Evolutionary conservation across 1,284 basidiomycete genomes (phyloP).

Genomic region (Irpex sp.): DNA sequence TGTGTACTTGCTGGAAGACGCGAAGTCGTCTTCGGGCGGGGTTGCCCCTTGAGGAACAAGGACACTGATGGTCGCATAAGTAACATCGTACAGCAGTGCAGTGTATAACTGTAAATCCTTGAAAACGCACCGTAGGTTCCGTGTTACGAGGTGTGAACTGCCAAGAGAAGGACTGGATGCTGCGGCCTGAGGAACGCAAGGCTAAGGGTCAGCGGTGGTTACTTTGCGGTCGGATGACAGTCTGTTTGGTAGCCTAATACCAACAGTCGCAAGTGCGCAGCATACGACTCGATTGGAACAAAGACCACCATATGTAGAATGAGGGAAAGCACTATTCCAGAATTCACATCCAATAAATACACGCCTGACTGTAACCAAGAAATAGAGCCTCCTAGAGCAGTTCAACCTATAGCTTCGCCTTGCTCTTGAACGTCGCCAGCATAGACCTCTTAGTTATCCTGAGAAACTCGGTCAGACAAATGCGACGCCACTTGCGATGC

Average conservation of each 20-base stretch:
- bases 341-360: background rate
- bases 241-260: too few species aligned
- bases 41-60: background rate
- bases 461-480: slow-evolving; percentile 12
- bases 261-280: background rate
- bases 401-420: slow-evolving; percentile 41
- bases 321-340: background rate
- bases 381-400: background rate
- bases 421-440: slow-evolving; percentile 67
- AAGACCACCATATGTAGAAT: background rate
- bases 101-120: background rate
- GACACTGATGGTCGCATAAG: background rate
- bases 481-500: background rate
- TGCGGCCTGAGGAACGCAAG: too few species aligned
- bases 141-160: too few species aligned
- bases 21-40: background rate
- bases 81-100: background rate
- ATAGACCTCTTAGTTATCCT: slow-evolving; percentile 78
- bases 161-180: too few species aligned
- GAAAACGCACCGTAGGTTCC: too few species aligned
- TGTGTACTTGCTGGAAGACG: background rate
- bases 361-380: background rate
- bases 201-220: too few species aligned
- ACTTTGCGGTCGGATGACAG: too few species aligned
- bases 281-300: background rate